Base-by-base conservation (phyloP, 1,284 basidiomycete genomes). In the Ceratobasidium sp. region DNA sequence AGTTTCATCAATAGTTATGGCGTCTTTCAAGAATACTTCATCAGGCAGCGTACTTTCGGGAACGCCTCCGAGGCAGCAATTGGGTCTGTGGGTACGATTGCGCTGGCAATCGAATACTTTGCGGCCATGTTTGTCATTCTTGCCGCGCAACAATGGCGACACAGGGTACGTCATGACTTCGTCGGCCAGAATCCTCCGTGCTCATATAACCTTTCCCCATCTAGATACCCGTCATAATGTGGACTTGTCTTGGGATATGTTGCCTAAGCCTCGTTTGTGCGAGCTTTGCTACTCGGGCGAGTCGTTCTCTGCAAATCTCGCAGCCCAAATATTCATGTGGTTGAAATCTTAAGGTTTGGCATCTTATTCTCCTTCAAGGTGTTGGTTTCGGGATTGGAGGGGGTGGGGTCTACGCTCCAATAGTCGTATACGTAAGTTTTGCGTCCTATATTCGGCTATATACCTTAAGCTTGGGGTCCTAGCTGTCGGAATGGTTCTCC, bases 21-120 rank as follows among this genome's bases (percentile, higher is more conserved):
- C 18, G 80, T 82, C 4, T 83, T 82, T 69, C 83, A 84, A 66
- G 81, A 82, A 46, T 84, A 83, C 60, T 83, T 83, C 73, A 61
- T 80, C 60, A 80, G 81, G 55, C 55, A 82, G 33, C 73, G 79
- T 0, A 80, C 81, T 0, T 81, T 81, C 76, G 51, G 76, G 4
- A 55, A 64, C 26, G 61, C 73, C 0, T 79, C 80, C 2, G 60
- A 73, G 33, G 75, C 78, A 23, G 68, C 79, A 4, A 53, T 81
- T 56, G 69, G 71, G 20, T 77, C 81, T 0, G 66, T 81, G 18
- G 81, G 81, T 0, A 81, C 81, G 13, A 66, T 77, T 7, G 60
- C 77, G 2, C 73, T 81, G 3, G 81, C 80, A 1, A 44, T 80
- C 9, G 44, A 78, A n/a, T 81, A 79, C 78, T 77, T 77, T 39